Conservation (phyloP, 106 monocot genomes). For the Allium cepa region DNA sequence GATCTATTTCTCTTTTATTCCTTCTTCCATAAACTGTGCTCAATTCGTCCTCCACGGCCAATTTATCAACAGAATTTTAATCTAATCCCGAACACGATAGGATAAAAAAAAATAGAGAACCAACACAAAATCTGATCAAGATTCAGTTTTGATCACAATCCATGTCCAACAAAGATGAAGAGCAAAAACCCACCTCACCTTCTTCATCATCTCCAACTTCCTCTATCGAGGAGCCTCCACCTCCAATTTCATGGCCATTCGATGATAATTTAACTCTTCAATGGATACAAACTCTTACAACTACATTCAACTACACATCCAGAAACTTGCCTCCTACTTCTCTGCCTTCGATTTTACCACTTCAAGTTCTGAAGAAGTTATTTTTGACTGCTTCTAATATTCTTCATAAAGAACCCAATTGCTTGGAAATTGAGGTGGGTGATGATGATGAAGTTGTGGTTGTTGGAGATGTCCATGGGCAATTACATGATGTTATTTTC, state of each 20-base stretch:
- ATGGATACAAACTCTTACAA: slow-evolving; percentile 51
- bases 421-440: slow-evolving; percentile 35
- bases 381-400: slow-evolving; percentile 66
- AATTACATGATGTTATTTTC: slow-evolving; percentile 88
- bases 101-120: no score
- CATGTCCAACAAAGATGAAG: background rate
- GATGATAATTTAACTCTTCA: slow-evolving; percentile 45
- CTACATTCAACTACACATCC: slow-evolving; percentile 66
- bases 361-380: slow-evolving; percentile 43
- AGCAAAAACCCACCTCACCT: background rate
- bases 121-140: no score
- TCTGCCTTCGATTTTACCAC: slow-evolving; percentile 60
- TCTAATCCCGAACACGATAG: no score
- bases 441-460: slow-evolving; percentile 30
- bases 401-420: slow-evolving; percentile 87
- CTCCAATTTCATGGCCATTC: slow-evolving; percentile 53
- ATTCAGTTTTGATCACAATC: background rate
- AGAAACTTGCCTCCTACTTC: slow-evolving; percentile 44
- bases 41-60: no score
- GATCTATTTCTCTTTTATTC: no score
- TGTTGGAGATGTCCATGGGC: slow-evolving; percentile 95
- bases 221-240: no score
- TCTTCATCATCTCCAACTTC: background rate
- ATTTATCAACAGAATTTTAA: no score
- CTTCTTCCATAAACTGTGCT: no score